Evolutionary conservation across 371 early-diverging fungal species (phyloP).

Genomic region (Mortierella sp.): DNA sequence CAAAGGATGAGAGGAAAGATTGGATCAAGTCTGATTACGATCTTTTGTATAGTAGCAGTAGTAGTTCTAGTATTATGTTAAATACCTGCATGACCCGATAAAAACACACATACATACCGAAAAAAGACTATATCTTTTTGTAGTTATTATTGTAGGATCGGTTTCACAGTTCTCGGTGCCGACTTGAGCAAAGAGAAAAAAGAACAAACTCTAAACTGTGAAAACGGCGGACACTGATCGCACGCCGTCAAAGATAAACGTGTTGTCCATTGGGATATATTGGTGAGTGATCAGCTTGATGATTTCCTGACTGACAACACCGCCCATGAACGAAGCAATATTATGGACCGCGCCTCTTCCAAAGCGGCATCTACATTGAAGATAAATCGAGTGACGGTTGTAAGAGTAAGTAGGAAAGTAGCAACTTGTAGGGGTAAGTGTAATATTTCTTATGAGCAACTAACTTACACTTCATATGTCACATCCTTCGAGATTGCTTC

Average conservation of each 20-base stretch:
- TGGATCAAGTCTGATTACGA: slow-evolving; percentile 39
- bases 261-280: slow-evolving; percentile 91
- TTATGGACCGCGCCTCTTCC: slow-evolving; percentile 84
- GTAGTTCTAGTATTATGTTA: slow-evolving; percentile 45
- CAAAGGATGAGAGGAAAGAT: slow-evolving; percentile 24
- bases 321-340: slow-evolving; percentile 91
- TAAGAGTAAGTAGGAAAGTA: too few relatives aligned
- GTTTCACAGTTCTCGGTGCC: background rate
- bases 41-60: slow-evolving; percentile 45
- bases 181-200: background rate
- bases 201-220: slow-evolving; percentile 19
- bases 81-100: too few relatives aligned
- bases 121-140: slow-evolving; percentile 3
- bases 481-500: slow-evolving; percentile 52
- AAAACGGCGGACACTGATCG: slow-evolving; percentile 46
- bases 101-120: background rate
- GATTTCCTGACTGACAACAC: slow-evolving; percentile 93
- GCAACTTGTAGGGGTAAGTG: too few relatives aligned
- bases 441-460: too few relatives aligned
- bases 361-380: slow-evolving; percentile 80
- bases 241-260: slow-evolving; percentile 83
- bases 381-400: too few relatives aligned
- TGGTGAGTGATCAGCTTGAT: slow-evolving; percentile 94
- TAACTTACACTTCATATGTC: slow-evolving; percentile 63
- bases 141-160: background rate